phyloP scores from a whole-genome alignment of 2,329 filamentous ascomycete species.

The Colletotrichum australisinense region DNA sequence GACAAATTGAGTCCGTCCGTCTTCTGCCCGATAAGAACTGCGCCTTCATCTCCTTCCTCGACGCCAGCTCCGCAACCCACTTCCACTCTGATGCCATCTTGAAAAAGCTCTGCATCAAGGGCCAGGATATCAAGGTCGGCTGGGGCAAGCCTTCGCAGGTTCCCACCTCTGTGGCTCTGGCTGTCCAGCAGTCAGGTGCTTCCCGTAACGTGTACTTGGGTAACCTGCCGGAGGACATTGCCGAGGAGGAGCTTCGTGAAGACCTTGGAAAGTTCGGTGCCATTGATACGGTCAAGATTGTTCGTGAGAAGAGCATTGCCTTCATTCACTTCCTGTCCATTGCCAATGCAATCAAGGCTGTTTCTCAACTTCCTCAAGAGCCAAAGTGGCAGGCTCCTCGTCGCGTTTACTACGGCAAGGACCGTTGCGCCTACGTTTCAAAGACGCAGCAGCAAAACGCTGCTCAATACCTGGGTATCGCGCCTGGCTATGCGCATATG shows the following conservation, averaged over 20 bases:
- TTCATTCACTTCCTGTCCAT: conserved; percentile 99
- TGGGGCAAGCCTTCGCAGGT: conserved; percentile 99
- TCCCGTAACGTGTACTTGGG: conserved; percentile 98
- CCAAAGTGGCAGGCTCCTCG: conserved; percentile 96
- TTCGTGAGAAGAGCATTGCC: conserved; percentile 96
- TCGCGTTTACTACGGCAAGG: conserved; percentile 98
- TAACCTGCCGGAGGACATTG: conserved; percentile 89
- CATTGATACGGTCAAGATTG: conserved; percentile 97
- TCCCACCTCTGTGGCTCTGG: conserved; percentile 95
- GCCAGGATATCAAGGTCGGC: conserved; percentile 99
- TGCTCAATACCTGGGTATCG: conserved; percentile 96
- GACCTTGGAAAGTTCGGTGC: conserved; percentile 96
- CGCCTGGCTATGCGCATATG: conserved; percentile 95
- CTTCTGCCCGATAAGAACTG: conserved; percentile 99
- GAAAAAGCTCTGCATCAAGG: conserved; percentile 99
- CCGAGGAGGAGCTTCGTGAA: conserved; percentile 92
- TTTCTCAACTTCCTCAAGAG: conserved; percentile 95
- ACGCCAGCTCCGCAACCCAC: conserved; percentile 96
- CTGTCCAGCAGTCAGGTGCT: conserved; percentile 96
- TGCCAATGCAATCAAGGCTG: conserved; percentile 97
- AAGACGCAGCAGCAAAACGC: conserved; percentile 99
- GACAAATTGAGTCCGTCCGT: conserved; percentile 98
- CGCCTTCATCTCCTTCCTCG: conserved; percentile 98
- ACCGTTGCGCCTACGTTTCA: conserved; percentile 97
- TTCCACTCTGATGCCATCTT: conserved; percentile 99